These are phyloP conservation scores for Colletotrichum plurivorum DNA, from an alignment of 2,329 filamentous ascomycete genomes.

Conservation along the genomic window DNA sequence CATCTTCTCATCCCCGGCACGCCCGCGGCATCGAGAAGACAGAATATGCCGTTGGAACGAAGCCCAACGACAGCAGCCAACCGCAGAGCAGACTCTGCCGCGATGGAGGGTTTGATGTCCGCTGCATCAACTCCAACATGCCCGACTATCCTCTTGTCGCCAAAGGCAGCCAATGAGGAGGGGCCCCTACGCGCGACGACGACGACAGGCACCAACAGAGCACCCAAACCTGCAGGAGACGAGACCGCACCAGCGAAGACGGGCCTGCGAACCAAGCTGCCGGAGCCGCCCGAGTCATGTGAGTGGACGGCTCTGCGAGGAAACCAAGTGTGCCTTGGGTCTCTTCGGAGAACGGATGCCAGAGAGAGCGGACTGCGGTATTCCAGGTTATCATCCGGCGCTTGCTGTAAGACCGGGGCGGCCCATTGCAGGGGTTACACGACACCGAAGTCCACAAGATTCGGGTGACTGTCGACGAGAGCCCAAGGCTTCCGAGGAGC, in stretches of 20 bases:
- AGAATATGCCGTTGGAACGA: constrained; percentile 15
- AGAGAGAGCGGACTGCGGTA: background rate
- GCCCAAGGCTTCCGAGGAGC: constrained; percentile 4
- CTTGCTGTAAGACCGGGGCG: constrained; percentile 7
- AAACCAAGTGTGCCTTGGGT: background rate
- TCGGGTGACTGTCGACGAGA: constrained; percentile 15
- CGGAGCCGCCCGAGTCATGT: constrained; percentile 28
- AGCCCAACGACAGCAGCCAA: constrained; percentile 6
- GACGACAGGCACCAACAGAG: constrained; percentile 19
- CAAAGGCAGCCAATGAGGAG: constrained; percentile 32
- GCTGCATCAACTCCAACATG: constrained; percentile 3
- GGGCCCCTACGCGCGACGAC: constrained; percentile 30
- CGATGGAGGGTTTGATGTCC: constrained; percentile 30
- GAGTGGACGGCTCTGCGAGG: constrained; percentile 21
- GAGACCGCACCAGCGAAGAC: constrained; percentile 3
- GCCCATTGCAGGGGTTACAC: background rate
- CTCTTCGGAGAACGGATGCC: background rate
- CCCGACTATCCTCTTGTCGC: constrained; percentile 17
- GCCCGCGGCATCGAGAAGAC: background rate
- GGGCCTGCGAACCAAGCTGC: constrained; percentile 24
- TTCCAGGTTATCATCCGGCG: constrained; percentile 8
- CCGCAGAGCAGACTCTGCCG: constrained; percentile 28
- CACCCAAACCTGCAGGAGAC: constrained; percentile 20
- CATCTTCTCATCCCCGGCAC: background rate
- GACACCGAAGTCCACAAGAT: background rate